A percentile compares a stretch with the other conserved stretches of the same genome.
Evolutionary conservation across 75 land plant species (phyloP).

Genomic region (Cupressus sempervirens): DNA sequence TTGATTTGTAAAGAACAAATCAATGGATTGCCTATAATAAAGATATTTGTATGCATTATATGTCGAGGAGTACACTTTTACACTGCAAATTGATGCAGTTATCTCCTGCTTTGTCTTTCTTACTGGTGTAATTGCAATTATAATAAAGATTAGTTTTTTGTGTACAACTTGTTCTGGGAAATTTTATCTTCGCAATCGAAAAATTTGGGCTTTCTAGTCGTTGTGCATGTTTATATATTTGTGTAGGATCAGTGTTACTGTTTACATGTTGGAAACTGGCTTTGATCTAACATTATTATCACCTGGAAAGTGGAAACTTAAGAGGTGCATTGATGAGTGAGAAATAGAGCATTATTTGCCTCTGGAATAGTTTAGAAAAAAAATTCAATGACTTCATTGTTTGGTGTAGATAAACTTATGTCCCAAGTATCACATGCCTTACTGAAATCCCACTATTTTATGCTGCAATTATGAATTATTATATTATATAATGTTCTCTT

Average conservation of each 20-base stretch:
- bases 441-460: not conserved
- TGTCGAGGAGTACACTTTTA: not conserved
- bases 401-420: not conserved
- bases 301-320: not conserved
- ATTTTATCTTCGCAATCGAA: not conserved
- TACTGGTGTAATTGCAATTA: not conserved
- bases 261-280: not conserved
- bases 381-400: not conserved
- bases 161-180: not conserved
- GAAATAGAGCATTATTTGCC: not conserved
- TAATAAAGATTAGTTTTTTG: not conserved
- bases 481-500: too few relatives aligned
- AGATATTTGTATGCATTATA: not conserved
- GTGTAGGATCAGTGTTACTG: not conserved
- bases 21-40: not conserved
- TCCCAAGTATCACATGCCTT: not conserved
- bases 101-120: not conserved
- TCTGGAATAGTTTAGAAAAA: not conserved
- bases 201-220: not conserved
- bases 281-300: not conserved
- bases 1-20: not conserved
- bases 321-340: not conserved
- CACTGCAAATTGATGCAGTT: not conserved
- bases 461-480: not conserved
- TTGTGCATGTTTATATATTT: not conserved